A percentile compares a stretch with the other conserved stretches of the same genome.
Evolutionary conservation across 345 rosid genomes (phyloP).

Genomic region (Eutrema japonicum): DNA sequence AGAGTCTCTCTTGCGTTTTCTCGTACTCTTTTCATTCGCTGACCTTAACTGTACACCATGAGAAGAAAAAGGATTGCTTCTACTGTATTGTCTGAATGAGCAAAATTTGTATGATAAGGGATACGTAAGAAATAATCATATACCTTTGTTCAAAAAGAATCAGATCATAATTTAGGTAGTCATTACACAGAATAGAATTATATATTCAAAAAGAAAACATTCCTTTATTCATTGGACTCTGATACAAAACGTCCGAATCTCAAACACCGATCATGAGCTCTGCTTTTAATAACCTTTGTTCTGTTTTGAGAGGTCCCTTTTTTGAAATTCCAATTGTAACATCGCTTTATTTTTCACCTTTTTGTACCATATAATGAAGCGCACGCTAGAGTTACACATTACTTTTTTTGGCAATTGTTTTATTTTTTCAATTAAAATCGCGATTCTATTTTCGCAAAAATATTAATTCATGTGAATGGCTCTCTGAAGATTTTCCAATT

Average conservation of each 20-base stretch:
- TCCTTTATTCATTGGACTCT: slow-evolving; percentile 40
- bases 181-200: slow-evolving; percentile 1
- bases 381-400: slow-evolving; percentile 22
- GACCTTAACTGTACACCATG: slow-evolving; percentile 59
- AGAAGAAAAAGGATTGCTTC: not conserved
- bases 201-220: slow-evolving; percentile 14
- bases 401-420: not conserved
- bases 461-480: not conserved
- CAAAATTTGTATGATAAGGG: not conserved
- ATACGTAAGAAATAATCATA: not conserved
- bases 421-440: not conserved
- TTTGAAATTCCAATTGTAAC: slow-evolving; percentile 24
- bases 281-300: slow-evolving; percentile 35
- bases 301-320: slow-evolving; percentile 19
- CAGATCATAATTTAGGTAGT: not conserved
- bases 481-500: not conserved
- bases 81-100: not conserved
- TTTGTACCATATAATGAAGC: slow-evolving; percentile 3
- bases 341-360: slow-evolving; percentile 22
- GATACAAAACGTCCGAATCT: slow-evolving; percentile 41
- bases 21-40: slow-evolving; percentile 75
- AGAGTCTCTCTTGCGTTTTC: slow-evolving; percentile 86
- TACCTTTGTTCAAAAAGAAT: slow-evolving; percentile 50
- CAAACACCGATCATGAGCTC: slow-evolving; percentile 38
- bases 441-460: not conserved